Base-by-base conservation (phyloP, 371 early-diverging fungal genomes). In the Saksenaea oblongispora region DNA sequence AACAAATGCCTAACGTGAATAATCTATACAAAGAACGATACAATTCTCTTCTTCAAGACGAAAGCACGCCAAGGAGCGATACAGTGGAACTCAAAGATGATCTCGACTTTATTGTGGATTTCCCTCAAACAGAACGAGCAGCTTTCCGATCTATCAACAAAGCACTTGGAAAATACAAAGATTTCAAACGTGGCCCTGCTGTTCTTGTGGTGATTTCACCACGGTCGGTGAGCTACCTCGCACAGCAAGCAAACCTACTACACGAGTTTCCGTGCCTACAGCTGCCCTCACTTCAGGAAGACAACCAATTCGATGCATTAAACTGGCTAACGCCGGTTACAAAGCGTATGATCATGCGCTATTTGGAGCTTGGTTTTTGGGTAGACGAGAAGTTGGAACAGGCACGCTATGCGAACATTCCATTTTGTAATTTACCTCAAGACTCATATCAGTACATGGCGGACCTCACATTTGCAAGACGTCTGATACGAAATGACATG, bases 401-500 rank as follows among this genome's bases (percentile, higher is more conserved):
- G 54, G 82, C 97, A 3, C 84, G 92, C 37, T 96, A 93, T 69
- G 85, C 94, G 0, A 89, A 95, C 68, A 80, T 96, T 1, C 99
- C 99, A 0, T 65, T 98, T 27, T 91, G 97, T 67, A 98, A 98
- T 66, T 83, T 98, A 54, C 90, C 86, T 0, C 78, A 85, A 31
- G 96, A 98, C 67, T 84, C 91, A 5, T 72, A 87, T 18, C 58
- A 92, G 17, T 93, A 93, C 57, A 72, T 94, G 51, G 78, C 92
- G 0, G 99, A 98, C 73, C 65, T 98, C 3, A 77, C 88, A 26
- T 90, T 93, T 70, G 95, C 97, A 0, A 83, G 97, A 37, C 80
- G 85, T 15, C 73, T 98, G 61, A 72, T 80, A 14, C 70, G 84
- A 27, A 83, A 85, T 34, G 93, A 94, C 59, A 87, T 91, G 82